A percentile compares a stretch with the other conserved stretches of the same genome.
Evolutionary conservation across 1,284 basidiomycete genomes (phyloP).

Genomic region (Mycosarcoma mackinlayi): DNA sequence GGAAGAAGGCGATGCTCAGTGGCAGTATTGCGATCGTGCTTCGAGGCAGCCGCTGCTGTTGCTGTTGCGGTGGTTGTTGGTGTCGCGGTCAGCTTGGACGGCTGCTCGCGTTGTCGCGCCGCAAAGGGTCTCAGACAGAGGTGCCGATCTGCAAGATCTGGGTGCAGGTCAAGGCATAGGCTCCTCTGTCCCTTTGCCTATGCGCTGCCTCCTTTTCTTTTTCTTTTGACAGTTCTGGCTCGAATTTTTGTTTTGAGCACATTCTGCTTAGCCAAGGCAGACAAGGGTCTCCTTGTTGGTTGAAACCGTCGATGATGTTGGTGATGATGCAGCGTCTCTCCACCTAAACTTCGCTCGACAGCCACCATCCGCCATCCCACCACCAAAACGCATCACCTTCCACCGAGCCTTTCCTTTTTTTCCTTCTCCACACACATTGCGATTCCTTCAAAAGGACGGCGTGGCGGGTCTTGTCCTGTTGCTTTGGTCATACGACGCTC

Average conservation of each 20-base stretch:
- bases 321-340: constrained; percentile 5
- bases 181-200: no score
- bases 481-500: no score
- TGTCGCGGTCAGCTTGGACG: no score
- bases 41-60: no score
- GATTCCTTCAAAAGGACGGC: not conserved
- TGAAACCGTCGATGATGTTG: not conserved
- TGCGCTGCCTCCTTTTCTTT: no score
- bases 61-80: no score
- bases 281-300: constrained; percentile 8
- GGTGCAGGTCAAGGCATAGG: no score
- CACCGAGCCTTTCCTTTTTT: not conserved
- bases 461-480: not conserved
- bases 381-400: not conserved
- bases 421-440: not conserved
- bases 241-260: not conserved
- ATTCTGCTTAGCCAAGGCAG: constrained; percentile 17
- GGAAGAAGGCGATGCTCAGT: no score
- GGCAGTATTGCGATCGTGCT: no score
- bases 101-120: no score
- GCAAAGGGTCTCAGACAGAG: no score
- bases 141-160: no score
- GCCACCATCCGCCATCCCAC: not conserved
- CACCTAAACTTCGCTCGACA: not conserved
- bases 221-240: constrained; percentile 36